Percentiles rank a stretch among this genome's conserved stretches.
Evolutionary conservation across 495 filamentous ascomycete genomes (phyloP).

Genomic region (Pseudoneurospora amorphoporcata): DNA sequence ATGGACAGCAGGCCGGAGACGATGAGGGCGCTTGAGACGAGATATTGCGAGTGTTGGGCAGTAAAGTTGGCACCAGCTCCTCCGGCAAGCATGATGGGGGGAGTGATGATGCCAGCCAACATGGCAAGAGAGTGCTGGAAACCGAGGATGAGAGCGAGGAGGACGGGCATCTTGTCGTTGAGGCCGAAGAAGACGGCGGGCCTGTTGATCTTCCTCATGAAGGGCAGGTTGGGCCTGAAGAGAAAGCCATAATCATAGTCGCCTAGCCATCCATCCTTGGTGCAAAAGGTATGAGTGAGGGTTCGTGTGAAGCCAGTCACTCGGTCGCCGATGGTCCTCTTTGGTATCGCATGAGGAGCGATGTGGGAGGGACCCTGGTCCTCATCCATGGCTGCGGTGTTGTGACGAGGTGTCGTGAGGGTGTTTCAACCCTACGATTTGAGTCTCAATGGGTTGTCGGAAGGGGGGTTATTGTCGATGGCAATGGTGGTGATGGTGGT

Average conservation of each 20-base stretch:
- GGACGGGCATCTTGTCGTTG: conserved; percentile 69
- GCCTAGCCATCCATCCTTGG: conserved; percentile 66
- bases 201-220: conserved; percentile 55
- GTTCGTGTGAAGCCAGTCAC: conserved; percentile 22
- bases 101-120: conserved; percentile 55
- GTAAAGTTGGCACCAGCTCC: conserved; percentile 55
- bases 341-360: conserved; percentile 22
- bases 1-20: conserved; percentile 71
- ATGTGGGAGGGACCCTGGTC: conserved; percentile 37
- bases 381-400: conserved; percentile 29
- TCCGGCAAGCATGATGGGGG: conserved; percentile 67
- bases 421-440: neutral
- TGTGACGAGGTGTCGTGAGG: neutral
- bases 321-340: conserved; percentile 21
- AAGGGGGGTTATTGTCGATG: neutral
- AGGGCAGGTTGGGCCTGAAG: conserved; percentile 74
- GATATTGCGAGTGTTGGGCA: conserved; percentile 54
- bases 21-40: conserved; percentile 84
- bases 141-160: conserved; percentile 54
- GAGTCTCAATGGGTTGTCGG: neutral
- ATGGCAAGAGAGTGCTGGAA: conserved; percentile 42
- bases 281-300: conserved; percentile 32
- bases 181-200: conserved; percentile 81
- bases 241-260: conserved; percentile 70
- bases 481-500: neutral